Evolutionary conservation across 164 flowering plant genomes (phyloP).

Genomic region (Berberis vulgaris): DNA sequence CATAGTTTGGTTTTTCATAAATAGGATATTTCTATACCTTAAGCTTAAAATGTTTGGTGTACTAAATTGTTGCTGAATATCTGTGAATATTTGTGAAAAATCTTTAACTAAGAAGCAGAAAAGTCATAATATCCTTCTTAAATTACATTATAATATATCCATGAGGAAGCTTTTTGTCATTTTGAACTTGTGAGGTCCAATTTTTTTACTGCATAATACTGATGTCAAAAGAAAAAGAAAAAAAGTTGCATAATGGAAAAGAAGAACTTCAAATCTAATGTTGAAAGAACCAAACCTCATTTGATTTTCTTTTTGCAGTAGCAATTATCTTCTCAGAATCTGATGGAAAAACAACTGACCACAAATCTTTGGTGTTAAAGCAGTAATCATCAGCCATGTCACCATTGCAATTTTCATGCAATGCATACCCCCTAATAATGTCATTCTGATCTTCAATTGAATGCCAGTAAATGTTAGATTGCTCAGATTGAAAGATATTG

Average conservation of each 20-base stretch:
- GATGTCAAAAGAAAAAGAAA: neutral
- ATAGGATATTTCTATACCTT: no score
- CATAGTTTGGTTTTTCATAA: no score
- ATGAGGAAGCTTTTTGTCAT: no score
- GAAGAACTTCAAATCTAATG: neutral
- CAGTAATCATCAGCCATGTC: constrained; percentile 62
- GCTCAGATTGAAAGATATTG: constrained; percentile 46
- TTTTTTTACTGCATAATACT: no score
- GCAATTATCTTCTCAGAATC: constrained; percentile 84
- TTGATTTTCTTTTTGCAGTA: constrained; percentile 53
- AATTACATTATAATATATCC: no score
- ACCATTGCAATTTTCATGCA: constrained; percentile 36
- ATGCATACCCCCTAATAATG: constrained; percentile 63
- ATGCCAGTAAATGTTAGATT: constrained; percentile 76
- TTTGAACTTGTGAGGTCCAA: no score
- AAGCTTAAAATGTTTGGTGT: no score
- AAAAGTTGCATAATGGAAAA: neutral
- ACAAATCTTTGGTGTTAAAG: constrained; percentile 56
- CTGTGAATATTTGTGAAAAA: no score
- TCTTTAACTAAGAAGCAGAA: no score
- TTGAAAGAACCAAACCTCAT: constrained; percentile 52
- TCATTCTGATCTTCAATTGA: constrained; percentile 59
- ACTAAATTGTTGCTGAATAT: no score
- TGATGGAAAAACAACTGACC: constrained; percentile 89
- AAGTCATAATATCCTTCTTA: no score